Evolutionary conservation across 768 basidiomycete genomes (phyloP).

Genomic region (Termitomyces titanicus): DNA sequence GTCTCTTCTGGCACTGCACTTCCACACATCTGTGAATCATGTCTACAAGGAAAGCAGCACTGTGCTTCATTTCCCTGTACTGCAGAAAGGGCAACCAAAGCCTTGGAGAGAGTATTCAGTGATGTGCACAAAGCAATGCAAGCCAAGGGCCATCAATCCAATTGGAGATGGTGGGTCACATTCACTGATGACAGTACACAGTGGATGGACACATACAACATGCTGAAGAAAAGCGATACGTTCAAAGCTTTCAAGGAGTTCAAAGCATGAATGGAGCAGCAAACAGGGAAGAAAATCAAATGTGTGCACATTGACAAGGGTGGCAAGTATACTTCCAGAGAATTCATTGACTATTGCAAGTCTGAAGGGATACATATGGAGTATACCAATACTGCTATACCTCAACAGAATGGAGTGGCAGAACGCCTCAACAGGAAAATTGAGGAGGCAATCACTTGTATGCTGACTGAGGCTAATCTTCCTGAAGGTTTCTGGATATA

Average conservation of each 20-base stretch:
- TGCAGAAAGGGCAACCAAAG: not conserved
- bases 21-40: not conserved
- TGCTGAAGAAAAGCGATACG: slow-evolving; percentile 11
- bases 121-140: not conserved
- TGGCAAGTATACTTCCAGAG: slow-evolving; percentile 27
- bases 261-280: not conserved
- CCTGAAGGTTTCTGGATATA: not conserved
- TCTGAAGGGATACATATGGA: not conserved
- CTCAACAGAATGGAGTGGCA: slow-evolving; percentile 5
- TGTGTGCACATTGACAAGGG: slow-evolving; percentile 28
- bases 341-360: slow-evolving; percentile 16
- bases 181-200: not conserved
- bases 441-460: not conserved
- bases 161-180: not conserved
- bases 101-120: not conserved
- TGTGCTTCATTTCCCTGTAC: not conserved
- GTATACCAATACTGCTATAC: not conserved
- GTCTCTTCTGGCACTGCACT: not conserved
- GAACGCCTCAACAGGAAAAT: not conserved
- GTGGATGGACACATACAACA: not conserved
- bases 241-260: slow-evolving; percentile 1
- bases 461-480: not conserved
- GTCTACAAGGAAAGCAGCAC: not conserved
- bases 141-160: not conserved
- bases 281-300: not conserved